A percentile compares a stretch with the other conserved stretches of the same genome.
phyloP scores from a whole-genome alignment of 2,329 filamentous ascomycete species.

The Hypoxylon sp. region DNA sequence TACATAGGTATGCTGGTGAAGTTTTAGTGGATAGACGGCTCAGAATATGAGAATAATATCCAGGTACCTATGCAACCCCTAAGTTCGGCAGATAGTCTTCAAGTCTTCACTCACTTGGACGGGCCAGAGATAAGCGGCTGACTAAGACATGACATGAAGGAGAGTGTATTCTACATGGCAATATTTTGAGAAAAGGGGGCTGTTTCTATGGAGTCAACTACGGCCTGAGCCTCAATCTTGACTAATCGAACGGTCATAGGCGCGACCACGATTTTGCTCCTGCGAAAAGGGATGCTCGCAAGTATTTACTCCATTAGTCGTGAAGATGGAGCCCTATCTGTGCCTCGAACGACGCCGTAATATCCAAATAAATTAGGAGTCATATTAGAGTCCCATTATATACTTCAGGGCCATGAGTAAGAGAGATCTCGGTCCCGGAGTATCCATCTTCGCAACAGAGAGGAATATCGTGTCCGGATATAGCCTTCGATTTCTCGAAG shows the following conservation, averaged over 20 bases:
- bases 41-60: not conserved
- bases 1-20: not conserved
- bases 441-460: not conserved
- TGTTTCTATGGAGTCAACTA: not conserved
- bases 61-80: too few species aligned
- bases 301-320: constrained; percentile 8
- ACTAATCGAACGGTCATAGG: not conserved
- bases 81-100: not conserved
- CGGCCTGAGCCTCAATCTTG: constrained; percentile 24
- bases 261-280: not conserved
- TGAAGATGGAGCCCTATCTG: not conserved
- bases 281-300: not conserved
- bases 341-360: constrained; percentile 7
- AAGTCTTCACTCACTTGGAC: not conserved
- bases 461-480: constrained; percentile 3
- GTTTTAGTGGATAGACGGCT: not conserved
- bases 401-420: not conserved
- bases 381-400: constrained; percentile 6
- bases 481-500: not conserved
- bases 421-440: not conserved
- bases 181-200: not conserved
- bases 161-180: not conserved
- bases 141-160: not conserved
- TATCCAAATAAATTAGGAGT: constrained; percentile 13
- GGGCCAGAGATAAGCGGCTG: not conserved